These are phyloP conservation scores for Starmerella geochares DNA, from an alignment of 805 yeast genomes.

Conservation along the genomic window DNA sequence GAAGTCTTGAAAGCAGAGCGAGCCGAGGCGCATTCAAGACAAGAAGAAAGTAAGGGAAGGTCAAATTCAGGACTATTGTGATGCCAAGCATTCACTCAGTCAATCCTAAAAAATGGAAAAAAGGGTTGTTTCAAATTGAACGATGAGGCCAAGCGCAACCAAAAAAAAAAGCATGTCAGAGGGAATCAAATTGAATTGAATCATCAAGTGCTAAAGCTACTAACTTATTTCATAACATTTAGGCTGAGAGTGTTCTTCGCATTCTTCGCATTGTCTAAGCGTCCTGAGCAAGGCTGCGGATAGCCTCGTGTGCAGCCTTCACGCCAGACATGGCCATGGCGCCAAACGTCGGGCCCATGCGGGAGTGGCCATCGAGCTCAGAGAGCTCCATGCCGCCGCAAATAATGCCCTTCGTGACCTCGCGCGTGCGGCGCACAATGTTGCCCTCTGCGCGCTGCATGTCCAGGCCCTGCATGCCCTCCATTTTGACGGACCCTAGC, in stretches of 20 bases:
- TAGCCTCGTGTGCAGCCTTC: conserved; percentile 45
- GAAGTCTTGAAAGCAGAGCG: no score
- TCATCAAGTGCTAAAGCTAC: background rate
- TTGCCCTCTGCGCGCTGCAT: conserved; percentile 71
- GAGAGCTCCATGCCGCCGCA: conserved; percentile 74
- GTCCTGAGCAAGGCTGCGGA: background rate
- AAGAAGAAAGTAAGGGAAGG: no score
- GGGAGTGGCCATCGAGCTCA: conserved; percentile 64
- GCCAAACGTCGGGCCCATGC: conserved; percentile 80
- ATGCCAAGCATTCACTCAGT: no score
- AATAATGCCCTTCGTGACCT: conserved; percentile 50
- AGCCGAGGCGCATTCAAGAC: no score
- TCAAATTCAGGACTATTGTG: no score
- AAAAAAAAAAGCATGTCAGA: no score
- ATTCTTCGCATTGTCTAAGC: no score
- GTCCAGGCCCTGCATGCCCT: conserved; percentile 69
- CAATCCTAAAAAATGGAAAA: no score
- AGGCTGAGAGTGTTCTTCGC: no score
- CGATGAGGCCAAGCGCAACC: background rate
- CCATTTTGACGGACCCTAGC: conserved; percentile 42
- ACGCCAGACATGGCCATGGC: conserved; percentile 73
- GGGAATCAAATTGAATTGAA: background rate
- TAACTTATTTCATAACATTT: no score
- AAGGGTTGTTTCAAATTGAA: no score
- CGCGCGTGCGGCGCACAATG: conserved; percentile 59